A percentile compares a stretch with the other conserved stretches of the same genome.
These are phyloP conservation scores for Mentha longifolia DNA, from an alignment of 257 asterid species.

Conservation along the genomic window DNA sequence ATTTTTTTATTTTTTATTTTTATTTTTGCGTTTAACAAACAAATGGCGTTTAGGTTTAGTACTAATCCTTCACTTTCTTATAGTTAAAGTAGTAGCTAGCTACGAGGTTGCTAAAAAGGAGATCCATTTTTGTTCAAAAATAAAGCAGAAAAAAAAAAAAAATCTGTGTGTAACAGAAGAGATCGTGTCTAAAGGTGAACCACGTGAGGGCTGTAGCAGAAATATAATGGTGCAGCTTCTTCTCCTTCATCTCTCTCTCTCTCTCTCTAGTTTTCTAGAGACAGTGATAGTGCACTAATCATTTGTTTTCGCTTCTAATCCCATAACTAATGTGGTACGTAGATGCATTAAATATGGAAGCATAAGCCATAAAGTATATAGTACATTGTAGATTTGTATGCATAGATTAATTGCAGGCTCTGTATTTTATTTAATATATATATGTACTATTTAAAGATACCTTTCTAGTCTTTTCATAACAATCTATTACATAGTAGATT, in stretches of 20 bases:
- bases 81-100: not conserved
- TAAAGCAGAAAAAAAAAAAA: not conserved
- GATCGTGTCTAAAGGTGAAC: constrained; percentile 24
- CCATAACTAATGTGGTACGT: constrained; percentile 15
- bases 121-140: not conserved
- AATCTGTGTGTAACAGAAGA: constrained; percentile 9
- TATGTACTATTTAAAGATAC: not conserved
- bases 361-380: not conserved
- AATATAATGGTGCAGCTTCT: constrained; percentile 22
- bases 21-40: not conserved
- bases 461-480: not conserved
- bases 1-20: too few species aligned
- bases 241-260: constrained; percentile 18
- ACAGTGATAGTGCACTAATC: constrained; percentile 45
- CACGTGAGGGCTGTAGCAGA: constrained; percentile 45
- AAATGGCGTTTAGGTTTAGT: not conserved
- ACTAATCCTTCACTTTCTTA: not conserved
- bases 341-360: not conserved
- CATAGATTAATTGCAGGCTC: not conserved
- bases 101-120: constrained; percentile 11
- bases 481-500: not conserved
- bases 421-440: not conserved
- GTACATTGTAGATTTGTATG: not conserved
- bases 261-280: constrained; percentile 20
- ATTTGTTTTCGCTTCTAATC: constrained; percentile 37